These are phyloP conservation scores for Bryoglossum gracile DNA, from an alignment of 495 filamentous ascomycete species.

Conservation along the genomic window DNA sequence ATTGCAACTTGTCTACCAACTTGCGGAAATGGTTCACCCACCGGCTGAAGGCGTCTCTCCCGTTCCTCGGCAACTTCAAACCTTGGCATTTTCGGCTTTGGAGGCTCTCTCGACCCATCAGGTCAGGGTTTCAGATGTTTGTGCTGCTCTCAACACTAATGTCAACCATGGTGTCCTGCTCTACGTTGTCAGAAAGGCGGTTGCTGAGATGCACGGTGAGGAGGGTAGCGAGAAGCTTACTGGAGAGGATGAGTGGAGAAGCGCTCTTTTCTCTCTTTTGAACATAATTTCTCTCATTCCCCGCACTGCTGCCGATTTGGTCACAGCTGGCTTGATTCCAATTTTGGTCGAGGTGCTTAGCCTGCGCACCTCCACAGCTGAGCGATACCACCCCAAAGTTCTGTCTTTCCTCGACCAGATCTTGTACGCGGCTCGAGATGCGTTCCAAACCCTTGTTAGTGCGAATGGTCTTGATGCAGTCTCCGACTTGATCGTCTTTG, in stretches of 20 bases:
- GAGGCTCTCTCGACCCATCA: conserved; percentile 78
- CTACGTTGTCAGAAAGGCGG: conserved; percentile 83
- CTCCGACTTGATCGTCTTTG: conserved; percentile 72
- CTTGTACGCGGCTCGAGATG: conserved; percentile 71
- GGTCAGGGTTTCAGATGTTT: conserved; percentile 68
- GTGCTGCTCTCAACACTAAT: conserved; percentile 79
- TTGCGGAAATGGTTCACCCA: conserved; percentile 80
- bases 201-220: conserved; percentile 66
- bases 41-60: conserved; percentile 56
- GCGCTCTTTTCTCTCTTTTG: conserved; percentile 73
- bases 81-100: conserved; percentile 71
- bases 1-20: conserved; percentile 84
- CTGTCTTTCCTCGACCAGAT: conserved; percentile 81
- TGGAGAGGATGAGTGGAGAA: conserved; percentile 79
- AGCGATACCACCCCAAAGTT: conserved; percentile 71
- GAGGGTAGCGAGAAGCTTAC: conserved; percentile 46
- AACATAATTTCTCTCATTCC: conserved; percentile 64
- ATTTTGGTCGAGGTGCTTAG: conserved; percentile 86
- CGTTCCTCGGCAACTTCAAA: conserved; percentile 69
- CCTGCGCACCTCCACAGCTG: conserved; percentile 72
- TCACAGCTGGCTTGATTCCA: conserved; percentile 79
- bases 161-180: conserved; percentile 96
- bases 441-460: conserved; percentile 69
- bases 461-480: conserved; percentile 80
- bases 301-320: conserved; percentile 65